phyloP scores from a whole-genome alignment of 768 basidiomycete species.

The Russula olivacea region DNA sequence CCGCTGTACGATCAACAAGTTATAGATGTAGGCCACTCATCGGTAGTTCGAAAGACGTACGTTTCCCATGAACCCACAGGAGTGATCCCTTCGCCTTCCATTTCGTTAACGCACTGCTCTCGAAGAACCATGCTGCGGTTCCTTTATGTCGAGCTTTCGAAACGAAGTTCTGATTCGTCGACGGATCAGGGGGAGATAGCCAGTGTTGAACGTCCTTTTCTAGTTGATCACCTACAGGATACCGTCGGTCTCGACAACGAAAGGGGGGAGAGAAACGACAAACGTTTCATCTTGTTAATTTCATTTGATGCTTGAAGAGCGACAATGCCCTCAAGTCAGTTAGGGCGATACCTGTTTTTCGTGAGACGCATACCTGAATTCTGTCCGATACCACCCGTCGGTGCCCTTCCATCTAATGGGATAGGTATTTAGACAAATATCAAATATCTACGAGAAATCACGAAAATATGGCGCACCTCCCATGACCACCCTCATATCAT shows the following conservation, averaged over 20 bases:
- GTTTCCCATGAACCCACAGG: not conserved
- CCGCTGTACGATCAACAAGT: not conserved
- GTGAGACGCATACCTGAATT: not conserved
- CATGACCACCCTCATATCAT: too few species aligned
- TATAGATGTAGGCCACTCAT: not conserved
- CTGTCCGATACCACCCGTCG: too few species aligned
- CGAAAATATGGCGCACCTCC: too few species aligned
- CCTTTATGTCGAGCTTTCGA: not conserved
- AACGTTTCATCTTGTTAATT: slow-evolving; percentile 1
- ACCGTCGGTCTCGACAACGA: not conserved
- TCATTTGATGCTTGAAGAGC: not conserved
- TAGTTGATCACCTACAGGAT: not conserved
- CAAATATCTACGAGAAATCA: too few species aligned
- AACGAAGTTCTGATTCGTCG: not conserved
- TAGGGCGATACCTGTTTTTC: too few species aligned
- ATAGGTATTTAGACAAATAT: too few species aligned
- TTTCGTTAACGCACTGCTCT: not conserved
- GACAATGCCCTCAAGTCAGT: not conserved
- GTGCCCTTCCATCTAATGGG: too few species aligned
- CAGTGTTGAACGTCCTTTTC: not conserved
- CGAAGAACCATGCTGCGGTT: not conserved
- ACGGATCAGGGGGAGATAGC: not conserved
- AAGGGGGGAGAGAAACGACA: not conserved
- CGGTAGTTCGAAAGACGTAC: not conserved
- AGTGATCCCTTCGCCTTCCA: not conserved